Evolutionary conservation across 106 monocot species (phyloP).

Genomic region (Dendrobium huoshanense): DNA sequence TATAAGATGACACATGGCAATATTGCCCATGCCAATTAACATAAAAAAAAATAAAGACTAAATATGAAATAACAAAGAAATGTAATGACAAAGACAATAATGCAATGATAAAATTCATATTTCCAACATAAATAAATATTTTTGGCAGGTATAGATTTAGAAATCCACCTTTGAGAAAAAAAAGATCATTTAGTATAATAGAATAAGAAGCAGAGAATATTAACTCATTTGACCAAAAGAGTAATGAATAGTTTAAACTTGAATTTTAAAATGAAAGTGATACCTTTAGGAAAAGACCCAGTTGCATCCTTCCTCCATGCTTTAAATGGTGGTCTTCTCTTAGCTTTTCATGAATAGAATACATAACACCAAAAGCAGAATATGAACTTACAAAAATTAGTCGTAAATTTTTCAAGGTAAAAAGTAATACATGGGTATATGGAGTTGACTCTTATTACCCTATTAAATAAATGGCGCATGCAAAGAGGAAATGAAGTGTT

Average conservation of each 20-base stretch:
- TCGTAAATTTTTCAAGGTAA: neutral
- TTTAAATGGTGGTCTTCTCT: conserved; percentile 91
- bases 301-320: conserved; percentile 97
- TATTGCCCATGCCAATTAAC: too few relatives aligned
- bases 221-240: neutral
- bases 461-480: conserved; percentile 92
- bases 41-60: too few relatives aligned
- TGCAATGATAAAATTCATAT: neutral
- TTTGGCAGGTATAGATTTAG: neutral
- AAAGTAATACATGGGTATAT: neutral
- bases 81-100: neutral
- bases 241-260: neutral
- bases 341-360: conserved; percentile 34
- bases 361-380: neutral
- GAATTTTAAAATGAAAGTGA: neutral
- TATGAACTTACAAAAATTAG: neutral
- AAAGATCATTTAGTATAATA: neutral
- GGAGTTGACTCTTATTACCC: conserved; percentile 32
- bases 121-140: neutral
- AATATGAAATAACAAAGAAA: neutral
- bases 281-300: conserved; percentile 96
- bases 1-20: neutral
- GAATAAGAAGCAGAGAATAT: neutral
- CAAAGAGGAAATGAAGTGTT: conserved; percentile 87
- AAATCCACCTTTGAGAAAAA: neutral